These are phyloP conservation scores for Pichia inconspicua DNA, from an alignment of 1,139 yeast species.

Conservation along the genomic window DNA sequence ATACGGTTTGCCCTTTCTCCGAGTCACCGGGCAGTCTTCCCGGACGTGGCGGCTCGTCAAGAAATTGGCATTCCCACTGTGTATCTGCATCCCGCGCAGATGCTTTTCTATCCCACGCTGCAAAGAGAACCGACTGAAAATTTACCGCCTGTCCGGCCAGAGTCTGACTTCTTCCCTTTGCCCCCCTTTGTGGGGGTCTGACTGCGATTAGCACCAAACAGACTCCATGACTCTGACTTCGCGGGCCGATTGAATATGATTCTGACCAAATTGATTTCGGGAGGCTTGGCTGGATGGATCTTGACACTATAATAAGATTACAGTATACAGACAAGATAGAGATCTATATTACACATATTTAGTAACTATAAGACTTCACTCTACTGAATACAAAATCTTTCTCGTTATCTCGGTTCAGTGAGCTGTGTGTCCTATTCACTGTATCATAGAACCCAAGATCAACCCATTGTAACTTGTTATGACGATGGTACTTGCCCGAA, in stretches of 20 bases:
- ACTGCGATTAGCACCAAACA: no score
- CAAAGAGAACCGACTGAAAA: no score
- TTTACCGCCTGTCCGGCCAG: background rate
- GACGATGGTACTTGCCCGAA: slow-evolving; percentile 48
- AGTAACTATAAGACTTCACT: slow-evolving; percentile 39
- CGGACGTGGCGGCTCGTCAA: background rate
- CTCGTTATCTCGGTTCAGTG: slow-evolving; percentile 59
- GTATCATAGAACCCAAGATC: slow-evolving; percentile 47
- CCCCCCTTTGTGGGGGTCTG: no score
- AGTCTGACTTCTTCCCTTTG: no score
- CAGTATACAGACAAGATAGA: no score
- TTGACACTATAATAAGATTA: no score
- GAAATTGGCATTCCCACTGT: background rate
- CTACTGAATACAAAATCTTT: slow-evolving; percentile 67
- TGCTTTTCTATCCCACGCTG: background rate
- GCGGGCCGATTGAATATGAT: no score
- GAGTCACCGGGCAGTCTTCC: background rate
- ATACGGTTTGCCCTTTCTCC: background rate
- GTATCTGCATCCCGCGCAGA: background rate
- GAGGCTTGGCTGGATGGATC: background rate
- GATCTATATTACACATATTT: no score
- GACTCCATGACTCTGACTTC: no score
- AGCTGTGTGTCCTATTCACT: slow-evolving; percentile 40
- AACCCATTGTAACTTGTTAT: slow-evolving; percentile 63
- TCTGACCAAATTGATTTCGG: background rate